Conservation (phyloP, 1,284 basidiomycete genomes). For the Sparassis latifolia region DNA sequence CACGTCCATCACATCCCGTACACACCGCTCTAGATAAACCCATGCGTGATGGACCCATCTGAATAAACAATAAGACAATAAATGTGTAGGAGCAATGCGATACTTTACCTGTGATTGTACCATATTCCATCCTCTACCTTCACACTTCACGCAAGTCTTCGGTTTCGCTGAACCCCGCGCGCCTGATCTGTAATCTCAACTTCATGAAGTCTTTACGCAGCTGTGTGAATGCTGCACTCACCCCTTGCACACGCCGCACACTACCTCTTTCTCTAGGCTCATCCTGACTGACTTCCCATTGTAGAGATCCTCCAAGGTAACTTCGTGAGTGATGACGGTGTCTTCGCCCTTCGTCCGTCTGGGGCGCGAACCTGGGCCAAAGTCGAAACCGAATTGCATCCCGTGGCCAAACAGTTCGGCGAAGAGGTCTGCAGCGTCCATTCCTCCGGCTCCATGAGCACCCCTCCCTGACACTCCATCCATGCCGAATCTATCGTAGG, state of each 20-base stretch:
- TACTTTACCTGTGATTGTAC: slow-evolving; percentile 48
- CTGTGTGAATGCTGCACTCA: slow-evolving; percentile 28
- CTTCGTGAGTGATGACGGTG: slow-evolving; percentile 75
- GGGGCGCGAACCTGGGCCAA: slow-evolving; percentile 40
- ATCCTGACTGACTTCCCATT: slow-evolving; percentile 88
- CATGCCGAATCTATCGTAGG: slow-evolving; percentile 81
- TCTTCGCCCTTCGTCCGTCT: slow-evolving; percentile 58
- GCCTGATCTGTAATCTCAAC: slow-evolving; percentile 52
- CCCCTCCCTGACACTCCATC: slow-evolving; percentile 51
- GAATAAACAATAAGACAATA: slow-evolving; percentile 4
- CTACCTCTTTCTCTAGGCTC: slow-evolving; percentile 81
- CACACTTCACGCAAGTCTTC: slow-evolving; percentile 76
- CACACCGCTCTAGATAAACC: slow-evolving; percentile 57
- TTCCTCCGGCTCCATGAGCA: slow-evolving; percentile 39
- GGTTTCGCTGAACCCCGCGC: slow-evolving; percentile 76
- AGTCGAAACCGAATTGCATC: slow-evolving; percentile 45
- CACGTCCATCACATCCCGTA: slow-evolving; percentile 74
- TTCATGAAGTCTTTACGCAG: background rate
- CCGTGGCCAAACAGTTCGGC: slow-evolving; percentile 69
- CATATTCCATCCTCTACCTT: slow-evolving; percentile 75
- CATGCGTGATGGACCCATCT: slow-evolving; percentile 46
- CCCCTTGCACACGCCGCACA: slow-evolving; percentile 82
- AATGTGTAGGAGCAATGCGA: background rate
- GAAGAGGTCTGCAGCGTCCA: slow-evolving; percentile 70
- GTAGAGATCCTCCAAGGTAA: slow-evolving; percentile 90